Evolutionary conservation across 805 yeast genomes (phyloP).

Genomic region (Wickerhamiella kazuoi): DNA sequence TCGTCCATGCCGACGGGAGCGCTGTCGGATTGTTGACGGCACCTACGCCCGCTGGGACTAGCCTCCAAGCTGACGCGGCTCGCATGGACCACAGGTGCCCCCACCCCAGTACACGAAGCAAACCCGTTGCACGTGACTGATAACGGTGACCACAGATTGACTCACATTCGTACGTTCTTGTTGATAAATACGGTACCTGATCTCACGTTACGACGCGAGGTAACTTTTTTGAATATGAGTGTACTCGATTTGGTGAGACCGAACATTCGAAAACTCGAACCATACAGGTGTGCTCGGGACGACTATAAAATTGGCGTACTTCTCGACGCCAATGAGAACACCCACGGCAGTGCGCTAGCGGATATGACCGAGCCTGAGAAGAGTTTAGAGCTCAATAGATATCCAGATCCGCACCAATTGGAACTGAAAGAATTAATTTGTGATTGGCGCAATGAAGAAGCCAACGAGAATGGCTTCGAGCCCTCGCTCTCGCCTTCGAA

Average conservation of each 20-base stretch:
- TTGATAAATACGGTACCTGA: too few relatives aligned
- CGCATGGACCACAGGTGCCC: too few relatives aligned
- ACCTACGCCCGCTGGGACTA: too few relatives aligned
- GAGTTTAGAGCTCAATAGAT: conserved; percentile 54
- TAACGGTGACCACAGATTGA: too few relatives aligned
- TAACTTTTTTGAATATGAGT: conserved; percentile 7
- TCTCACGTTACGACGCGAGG: too few relatives aligned
- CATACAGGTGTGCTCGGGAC: conserved; percentile 93
- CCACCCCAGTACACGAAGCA: too few relatives aligned
- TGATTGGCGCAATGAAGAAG: conserved; percentile 46
- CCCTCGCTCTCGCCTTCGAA: conserved; percentile 40
- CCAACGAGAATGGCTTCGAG: conserved; percentile 15
- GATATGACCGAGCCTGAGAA: conserved; percentile 29
- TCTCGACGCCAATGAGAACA: conserved; percentile 90
- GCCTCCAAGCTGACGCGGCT: too few relatives aligned
- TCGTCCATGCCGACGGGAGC: neutral
- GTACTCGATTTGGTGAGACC: conserved; percentile 55
- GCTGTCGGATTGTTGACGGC: too few relatives aligned
- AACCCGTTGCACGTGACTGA: too few relatives aligned
- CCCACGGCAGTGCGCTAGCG: conserved; percentile 68
- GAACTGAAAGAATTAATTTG: conserved; percentile 57
- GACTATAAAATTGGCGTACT: conserved; percentile 79
- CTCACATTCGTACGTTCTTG: too few relatives aligned
- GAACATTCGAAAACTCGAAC: conserved; percentile 64
- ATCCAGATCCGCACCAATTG: conserved; percentile 92